Evolutionary conservation across 257 asterid genomes (phyloP).

Genomic region (Solanum neorickii): DNA sequence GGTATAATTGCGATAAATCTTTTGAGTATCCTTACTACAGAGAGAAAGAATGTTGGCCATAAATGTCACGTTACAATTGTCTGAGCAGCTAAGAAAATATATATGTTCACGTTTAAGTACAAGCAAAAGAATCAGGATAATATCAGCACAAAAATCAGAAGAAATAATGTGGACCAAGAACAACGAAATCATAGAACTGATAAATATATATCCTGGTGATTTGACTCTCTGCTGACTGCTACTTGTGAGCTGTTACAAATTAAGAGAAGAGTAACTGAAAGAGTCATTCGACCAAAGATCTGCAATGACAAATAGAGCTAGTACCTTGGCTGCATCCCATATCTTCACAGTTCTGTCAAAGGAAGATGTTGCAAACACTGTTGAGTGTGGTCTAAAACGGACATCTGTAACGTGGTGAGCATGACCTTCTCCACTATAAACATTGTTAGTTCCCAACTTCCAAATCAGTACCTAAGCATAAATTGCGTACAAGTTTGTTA

Average conservation of each 20-base stretch:
- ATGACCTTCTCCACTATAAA: conserved; percentile 9
- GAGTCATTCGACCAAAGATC: background rate
- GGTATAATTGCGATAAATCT: background rate
- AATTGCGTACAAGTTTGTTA: background rate
- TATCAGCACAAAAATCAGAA: background rate
- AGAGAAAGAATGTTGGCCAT: background rate
- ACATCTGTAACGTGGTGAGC: conserved; percentile 28
- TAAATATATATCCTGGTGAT: background rate
- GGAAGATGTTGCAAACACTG: conserved; percentile 37
- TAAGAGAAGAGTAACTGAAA: background rate
- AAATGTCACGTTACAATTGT: background rate
- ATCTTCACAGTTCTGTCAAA: conserved; percentile 29
- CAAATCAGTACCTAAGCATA: conserved; percentile 22
- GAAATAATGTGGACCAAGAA: background rate
- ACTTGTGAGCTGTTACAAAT: background rate
- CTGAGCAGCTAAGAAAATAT: background rate
- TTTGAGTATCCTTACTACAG: background rate
- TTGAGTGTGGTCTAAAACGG: conserved; percentile 30
- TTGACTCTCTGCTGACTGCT: background rate
- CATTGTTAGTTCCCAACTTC: conserved; percentile 5
- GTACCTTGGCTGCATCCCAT: conserved; percentile 38
- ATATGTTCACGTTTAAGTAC: background rate
- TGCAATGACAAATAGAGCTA: background rate
- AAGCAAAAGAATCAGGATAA: background rate
- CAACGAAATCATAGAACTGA: background rate